These are phyloP conservation scores for Agaricus blazei DNA, from an alignment of 768 basidiomycete species.

Conservation along the genomic window DNA sequence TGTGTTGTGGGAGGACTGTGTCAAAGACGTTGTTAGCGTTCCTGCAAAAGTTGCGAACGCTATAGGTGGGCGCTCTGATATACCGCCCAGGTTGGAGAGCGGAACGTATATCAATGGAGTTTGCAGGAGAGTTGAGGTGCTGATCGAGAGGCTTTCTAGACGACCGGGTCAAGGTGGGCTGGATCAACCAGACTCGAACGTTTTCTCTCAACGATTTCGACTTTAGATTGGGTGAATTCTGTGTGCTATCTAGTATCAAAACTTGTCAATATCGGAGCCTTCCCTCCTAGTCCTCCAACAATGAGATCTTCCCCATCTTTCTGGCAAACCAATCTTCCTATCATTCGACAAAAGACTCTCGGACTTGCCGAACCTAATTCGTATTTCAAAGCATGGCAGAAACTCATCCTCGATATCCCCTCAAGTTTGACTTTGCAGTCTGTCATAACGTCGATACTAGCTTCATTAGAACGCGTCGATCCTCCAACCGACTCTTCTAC, in stretches of 20 bases:
- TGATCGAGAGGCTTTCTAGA: constrained; percentile 41
- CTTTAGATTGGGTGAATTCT: constrained; percentile 33
- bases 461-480: constrained; percentile 34
- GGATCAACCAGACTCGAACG: not conserved
- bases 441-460: constrained; percentile 55
- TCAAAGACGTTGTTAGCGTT: constrained; percentile 57
- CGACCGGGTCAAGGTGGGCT: constrained; percentile 35
- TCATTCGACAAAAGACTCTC: constrained; percentile 35
- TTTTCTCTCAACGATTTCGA: constrained; percentile 4
- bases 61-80: constrained; percentile 35
- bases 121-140: constrained; percentile 44
- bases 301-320: constrained; percentile 68
- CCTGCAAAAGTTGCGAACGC: constrained; percentile 81
- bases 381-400: constrained; percentile 50
- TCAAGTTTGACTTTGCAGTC: constrained; percentile 51
- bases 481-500: constrained; percentile 22
- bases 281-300: constrained; percentile 46
- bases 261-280: constrained; percentile 63
- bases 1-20: constrained; percentile 71
- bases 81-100: constrained; percentile 37
- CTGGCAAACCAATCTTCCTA: constrained; percentile 47
- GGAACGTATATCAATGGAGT: constrained; percentile 51
- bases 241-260: constrained; percentile 56
- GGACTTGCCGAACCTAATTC: constrained; percentile 19
- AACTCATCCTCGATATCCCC: constrained; percentile 39